Conservation (phyloP, 2,329 filamentous ascomycete genomes). For the Colletotrichum magnum region DNA sequence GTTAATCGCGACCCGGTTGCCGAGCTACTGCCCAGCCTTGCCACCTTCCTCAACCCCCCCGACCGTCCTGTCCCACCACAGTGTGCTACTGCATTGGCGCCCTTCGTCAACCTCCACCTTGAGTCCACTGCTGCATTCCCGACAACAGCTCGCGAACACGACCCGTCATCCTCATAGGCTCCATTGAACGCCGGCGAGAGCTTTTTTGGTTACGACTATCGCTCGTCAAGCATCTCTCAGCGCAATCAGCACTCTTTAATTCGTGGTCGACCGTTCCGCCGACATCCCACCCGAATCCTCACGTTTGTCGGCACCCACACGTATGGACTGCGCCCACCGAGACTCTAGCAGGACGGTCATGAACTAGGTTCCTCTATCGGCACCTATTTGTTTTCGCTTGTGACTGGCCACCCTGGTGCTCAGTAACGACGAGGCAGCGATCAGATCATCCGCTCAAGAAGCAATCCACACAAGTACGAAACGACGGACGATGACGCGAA, state of each 20-base stretch:
- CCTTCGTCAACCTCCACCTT: conserved; percentile 44
- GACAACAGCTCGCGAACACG: conserved; percentile 18
- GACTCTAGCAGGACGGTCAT: conserved; percentile 28
- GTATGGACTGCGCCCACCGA: conserved; percentile 18
- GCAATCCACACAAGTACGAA: background rate
- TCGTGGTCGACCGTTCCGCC: conserved; percentile 9
- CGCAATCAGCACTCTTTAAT: conserved; percentile 39
- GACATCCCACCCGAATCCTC: background rate
- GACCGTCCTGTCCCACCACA: no score
- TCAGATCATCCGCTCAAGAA: conserved; percentile 1
- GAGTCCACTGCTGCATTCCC: conserved; percentile 23
- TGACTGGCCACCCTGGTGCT: background rate
- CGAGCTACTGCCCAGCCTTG: conserved; percentile 8
- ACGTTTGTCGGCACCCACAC: background rate
- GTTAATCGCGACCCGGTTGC: conserved; percentile 16
- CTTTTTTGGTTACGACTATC: conserved; percentile 52
- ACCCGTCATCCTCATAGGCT: conserved; percentile 15
- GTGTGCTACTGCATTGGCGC: conserved; percentile 10
- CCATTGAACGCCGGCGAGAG: conserved; percentile 44
- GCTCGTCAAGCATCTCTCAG: conserved; percentile 47
- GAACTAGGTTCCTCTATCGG: conserved; percentile 24
- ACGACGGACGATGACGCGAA: conserved; percentile 22
- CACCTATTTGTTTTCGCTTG: conserved; percentile 12
- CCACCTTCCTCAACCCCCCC: conserved; percentile 35
- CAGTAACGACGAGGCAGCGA: background rate